Evolutionary conservation across 768 basidiomycete species (phyloP), one percentile per base, ranked within the genome.

Genomic region (Podaxis sp.): DNA sequence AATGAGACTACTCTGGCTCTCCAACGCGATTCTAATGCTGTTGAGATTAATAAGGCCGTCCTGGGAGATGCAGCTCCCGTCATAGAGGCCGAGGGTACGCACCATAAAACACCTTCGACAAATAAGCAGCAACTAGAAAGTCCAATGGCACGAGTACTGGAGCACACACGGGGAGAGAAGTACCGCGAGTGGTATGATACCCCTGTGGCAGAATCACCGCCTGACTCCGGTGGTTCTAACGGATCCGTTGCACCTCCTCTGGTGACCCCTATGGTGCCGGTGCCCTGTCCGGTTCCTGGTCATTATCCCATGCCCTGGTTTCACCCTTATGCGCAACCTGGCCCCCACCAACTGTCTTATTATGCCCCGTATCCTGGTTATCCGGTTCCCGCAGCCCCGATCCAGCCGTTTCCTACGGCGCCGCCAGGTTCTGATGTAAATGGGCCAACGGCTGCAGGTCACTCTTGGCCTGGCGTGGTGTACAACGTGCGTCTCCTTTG

Each of bases 261-360:
- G 46, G 52, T 19, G 22, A 15, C 48, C 28, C 28, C 54, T 4
- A 17, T 19, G n/a, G n/a, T 57, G 39, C 72, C 77, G n/a, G n/a
- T 52, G 39, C 72, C 77, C 4, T 83, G 80, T 69, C 65, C 80
- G 13, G 59, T 79, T 36, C 75, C 80, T 9, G 69, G 76, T 66
- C 82, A 80, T 68, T 76, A 76, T 42, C 72, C 76, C 26, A 74
- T 77, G 49, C 77, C 81, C 38, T 88, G 87, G 87, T 72, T 84
- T 53, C 80, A 81, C 42, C 76, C 80, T 11, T 86, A 81, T 68
- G 69, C 79, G n/a, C 79, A 78, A 30, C 81, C 78, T 22, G 75
- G 82, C 63, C 81, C 79, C 24, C 87, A 84, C 66, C 82, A 80
- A 36, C 68, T 85, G 63, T 81, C 84, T 30, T 86, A 81, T 63